phyloP scores from a whole-genome alignment of 176 grass and related monocot species.

The Canna indica region DNA sequence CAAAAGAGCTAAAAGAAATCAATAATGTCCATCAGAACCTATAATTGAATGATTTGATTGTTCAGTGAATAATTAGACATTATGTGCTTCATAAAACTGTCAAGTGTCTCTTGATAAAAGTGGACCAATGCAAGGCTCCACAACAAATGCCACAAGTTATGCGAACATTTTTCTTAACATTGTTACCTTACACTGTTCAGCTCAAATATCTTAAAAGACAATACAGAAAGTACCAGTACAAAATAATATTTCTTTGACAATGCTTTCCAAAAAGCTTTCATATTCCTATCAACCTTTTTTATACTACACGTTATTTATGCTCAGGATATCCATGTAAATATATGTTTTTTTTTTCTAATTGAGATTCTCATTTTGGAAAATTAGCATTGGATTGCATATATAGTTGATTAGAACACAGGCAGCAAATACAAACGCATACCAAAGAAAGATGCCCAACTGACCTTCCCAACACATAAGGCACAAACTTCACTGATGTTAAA shows the following conservation, averaged over 20 bases:
- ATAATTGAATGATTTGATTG: neutral
- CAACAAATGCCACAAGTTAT: neutral
- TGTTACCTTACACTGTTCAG: neutral
- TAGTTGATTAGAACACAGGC: no score
- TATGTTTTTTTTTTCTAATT: neutral
- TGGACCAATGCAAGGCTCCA: neutral
- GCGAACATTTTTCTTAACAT: neutral
- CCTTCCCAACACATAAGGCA: conserved; percentile 93
- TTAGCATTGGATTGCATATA: neutral
- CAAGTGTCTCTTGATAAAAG: neutral
- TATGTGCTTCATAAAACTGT: neutral
- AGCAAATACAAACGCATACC: neutral
- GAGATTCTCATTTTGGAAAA: neutral
- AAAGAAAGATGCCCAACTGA: conserved; percentile 27
- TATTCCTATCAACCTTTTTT: neutral
- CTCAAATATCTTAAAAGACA: neutral
- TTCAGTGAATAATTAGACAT: neutral
- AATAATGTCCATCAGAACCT: neutral
- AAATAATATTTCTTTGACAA: neutral
- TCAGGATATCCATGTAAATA: neutral
- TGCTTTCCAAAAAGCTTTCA: neutral
- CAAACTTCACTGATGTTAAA: conserved; percentile 93
- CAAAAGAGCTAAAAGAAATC: neutral
- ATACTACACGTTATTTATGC: neutral
- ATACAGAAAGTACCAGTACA: neutral